Evolutionary conservation across 257 asterid species (phyloP), one percentile per base, ranked within the genome.

Genomic region (Petrea volubilis): DNA sequence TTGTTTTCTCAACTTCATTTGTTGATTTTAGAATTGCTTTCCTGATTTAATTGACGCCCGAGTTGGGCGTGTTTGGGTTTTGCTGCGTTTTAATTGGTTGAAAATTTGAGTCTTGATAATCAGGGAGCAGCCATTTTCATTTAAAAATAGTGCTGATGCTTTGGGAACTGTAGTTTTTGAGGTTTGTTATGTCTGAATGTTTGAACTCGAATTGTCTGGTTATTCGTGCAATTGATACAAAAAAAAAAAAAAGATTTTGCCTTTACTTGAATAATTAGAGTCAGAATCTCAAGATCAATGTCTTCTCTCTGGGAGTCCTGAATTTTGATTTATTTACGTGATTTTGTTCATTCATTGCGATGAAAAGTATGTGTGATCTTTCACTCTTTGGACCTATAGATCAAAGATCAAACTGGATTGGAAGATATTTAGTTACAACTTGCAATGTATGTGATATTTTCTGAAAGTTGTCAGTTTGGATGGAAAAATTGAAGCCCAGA

Each of bases 221-320:
- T 10, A 21, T 53, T 74, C 71, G 79, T 80, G 79, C 55, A 31
- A 25, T 72, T 50, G 73, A 55, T 56, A 10, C 17, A 7, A 38
- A 38, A 38, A 38, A 38, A 7, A 38, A n/a, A 33, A 46, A 58
- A 31, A 11, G 24, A 31, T 50, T 15, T 47, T 69, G 71, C 47
- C 7, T 64, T 71, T 34, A 33, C 58, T 53, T 49, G 12, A 49
- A 20, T 61, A 1, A 66, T 17, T 52, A 29, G 62, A 60, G 68
- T 67, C 51, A 15, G 57, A 58, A 55, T 77, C 56, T 71, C 77
- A 46, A 81, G 79, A 79, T 71, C 70, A 55, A 52, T 74, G 59
- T 4, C 33, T 72, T 59, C 51, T 55, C 25, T 29, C 36, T 68
- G 64, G 65, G 57, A 70, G 64, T 65, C 11, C 34, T 34, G 68